Evolutionary conservation across 768 basidiomycete genomes (phyloP), one percentile per base, ranked within the genome.

Genomic region (Gyrodon lividus): DNA sequence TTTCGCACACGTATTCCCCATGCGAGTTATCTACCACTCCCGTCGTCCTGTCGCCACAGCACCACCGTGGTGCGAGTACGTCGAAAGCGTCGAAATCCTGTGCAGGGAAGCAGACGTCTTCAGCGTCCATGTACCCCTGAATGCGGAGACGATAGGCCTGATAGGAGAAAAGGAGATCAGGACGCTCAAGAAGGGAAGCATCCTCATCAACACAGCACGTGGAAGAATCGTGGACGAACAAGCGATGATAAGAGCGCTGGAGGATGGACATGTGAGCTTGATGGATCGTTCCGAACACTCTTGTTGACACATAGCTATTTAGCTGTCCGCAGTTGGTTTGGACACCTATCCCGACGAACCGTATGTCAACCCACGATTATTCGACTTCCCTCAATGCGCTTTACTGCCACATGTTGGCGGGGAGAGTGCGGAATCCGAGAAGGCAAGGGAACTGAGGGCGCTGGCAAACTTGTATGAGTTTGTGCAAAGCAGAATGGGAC

Each of bases 371-470:
- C 83, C 87, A 8, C 79, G 83, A 23, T 72, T 93, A 19, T 72
- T 92, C 49, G 79, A 80, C 26, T 87, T 89, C 66, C 82, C 85
- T 19, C 81, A 89, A 57, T 82, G 88, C 55, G 86, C 87, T 33
- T 73, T 95, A 7, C 77, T 95, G 19, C 92, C 92, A 8, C 92
- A 94, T 67, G 84, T 93, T 83, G 92, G 92, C 10, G 90, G 88
- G 0, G 83, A 87, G 69, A 89, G 81, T 44, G 78, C 80, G 54
- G 89, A 92, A 61, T 77, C 84, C 9, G 84, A 87, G 67, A 76
- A 75, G 54, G 79, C 78, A 66, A 90, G 89, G 87, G 89, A 90
- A 71, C 74, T 88, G 26, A 78, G 86, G 13, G 85, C 87, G 9
- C 71, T 91, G 58, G 77, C 75, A 16, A 91, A 92, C 62, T 63